Base-by-base conservation (phyloP, 768 basidiomycete genomes). In the Dacryopinax primogenitus region DNA sequence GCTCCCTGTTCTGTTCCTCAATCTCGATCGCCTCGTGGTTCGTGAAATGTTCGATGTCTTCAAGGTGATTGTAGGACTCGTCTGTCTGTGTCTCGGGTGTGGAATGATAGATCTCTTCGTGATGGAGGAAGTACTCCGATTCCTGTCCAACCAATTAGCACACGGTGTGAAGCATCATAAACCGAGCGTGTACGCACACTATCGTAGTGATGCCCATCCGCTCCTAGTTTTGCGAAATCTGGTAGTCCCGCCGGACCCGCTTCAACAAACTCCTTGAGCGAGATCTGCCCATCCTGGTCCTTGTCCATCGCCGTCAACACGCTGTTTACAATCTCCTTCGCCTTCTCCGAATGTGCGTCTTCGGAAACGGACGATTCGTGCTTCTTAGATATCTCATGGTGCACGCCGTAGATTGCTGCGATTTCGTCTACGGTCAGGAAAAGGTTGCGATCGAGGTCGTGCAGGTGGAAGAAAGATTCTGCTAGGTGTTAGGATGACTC, bases 41-140 rank as follows among this genome's bases (percentile, higher is more conserved):
- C 30, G 84, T 80, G 72, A 98, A 98, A 72, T 99, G 95, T 70
- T 94, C 93, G 51, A 87, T 65, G 74, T 92, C 92, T 75, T 98
- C 96, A 0, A 92, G 88, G 74, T 99, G 96, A 66, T 73, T 87
- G 76, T 98, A 99, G 0, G 93, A 82, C 69, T 92, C 91, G 73
- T 97, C 94, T 0, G 92, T 93, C 75, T 98, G 96, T 0, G 95
- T 98, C 73, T 98, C 96, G 0, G 93, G 94, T 35, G 95, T 97
- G 32, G 86, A 87, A 76, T 99, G 96, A 13, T 36, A 69, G 76
- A 71, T 66, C 87, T 92, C 94, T 84, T 99, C 96, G 76, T 99
- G 96, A 72, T 98, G 94, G 61, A 94, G 80, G 82, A 93, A 94
- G 78, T 94, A 94, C 76, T 95, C 73, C 62, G 72, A 71, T 63